Evolutionary conservation across 2,329 filamentous ascomycete species (phyloP).

Genomic region (Scytalidium sp.): DNA sequence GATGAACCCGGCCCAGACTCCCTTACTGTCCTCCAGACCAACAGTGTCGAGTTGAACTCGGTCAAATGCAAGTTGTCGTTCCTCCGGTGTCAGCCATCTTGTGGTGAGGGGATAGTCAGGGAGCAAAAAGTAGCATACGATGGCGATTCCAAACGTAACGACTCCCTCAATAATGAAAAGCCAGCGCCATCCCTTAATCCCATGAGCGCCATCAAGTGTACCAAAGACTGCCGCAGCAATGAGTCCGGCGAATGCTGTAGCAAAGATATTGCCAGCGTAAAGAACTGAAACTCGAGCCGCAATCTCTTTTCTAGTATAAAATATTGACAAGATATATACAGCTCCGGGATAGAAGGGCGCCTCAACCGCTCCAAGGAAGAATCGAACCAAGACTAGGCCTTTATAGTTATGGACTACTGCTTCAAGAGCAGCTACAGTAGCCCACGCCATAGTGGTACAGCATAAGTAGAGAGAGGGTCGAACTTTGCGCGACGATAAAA

Average conservation of each 20-base stretch:
- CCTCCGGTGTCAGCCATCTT: slow-evolving; percentile 38
- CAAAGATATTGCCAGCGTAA: slow-evolving; percentile 42
- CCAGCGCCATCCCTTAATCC: slow-evolving; percentile 43
- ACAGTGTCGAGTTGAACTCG: slow-evolving; percentile 41
- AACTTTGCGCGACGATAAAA: slow-evolving; percentile 30
- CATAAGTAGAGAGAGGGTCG: slow-evolving; percentile 41
- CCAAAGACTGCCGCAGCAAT: slow-evolving; percentile 44
- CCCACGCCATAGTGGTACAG: slow-evolving; percentile 32
- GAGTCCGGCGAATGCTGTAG: slow-evolving; percentile 45
- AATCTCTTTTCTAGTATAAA: slow-evolving; percentile 50
- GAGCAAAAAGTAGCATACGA: slow-evolving; percentile 25
- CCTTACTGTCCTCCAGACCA: slow-evolving; percentile 33
- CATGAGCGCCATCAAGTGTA: slow-evolving; percentile 6
- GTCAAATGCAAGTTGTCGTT: slow-evolving; percentile 36
- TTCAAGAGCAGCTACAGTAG: slow-evolving; percentile 29
- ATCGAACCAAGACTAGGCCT: slow-evolving; percentile 35
- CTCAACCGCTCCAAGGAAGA: slow-evolving; percentile 16
- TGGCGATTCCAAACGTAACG: slow-evolving; percentile 48
- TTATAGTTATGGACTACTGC: slow-evolving; percentile 35
- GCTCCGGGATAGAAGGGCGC: slow-evolving; percentile 43
- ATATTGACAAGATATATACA: slow-evolving; percentile 48
- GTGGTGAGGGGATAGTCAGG: slow-evolving; percentile 34
- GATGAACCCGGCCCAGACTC: slow-evolving; percentile 36
- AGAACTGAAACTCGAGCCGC: slow-evolving; percentile 40
- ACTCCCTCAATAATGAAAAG: slow-evolving; percentile 46